Base-by-base conservation (phyloP, 805 yeast species). In the Ogataea degrootiae region DNA sequence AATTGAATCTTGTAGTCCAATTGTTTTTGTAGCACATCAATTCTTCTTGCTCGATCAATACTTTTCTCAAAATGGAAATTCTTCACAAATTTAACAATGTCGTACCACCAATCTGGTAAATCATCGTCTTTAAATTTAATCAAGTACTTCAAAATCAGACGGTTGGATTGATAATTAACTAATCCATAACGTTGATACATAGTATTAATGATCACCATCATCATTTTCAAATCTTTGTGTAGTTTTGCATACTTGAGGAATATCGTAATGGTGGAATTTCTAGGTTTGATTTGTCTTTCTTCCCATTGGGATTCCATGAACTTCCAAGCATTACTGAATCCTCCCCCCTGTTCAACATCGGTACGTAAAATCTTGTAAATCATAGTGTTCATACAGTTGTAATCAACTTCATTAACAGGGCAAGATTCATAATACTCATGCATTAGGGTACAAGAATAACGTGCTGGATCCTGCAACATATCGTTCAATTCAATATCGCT, bases 361-460 rank as follows among this genome's bases (percentile, higher is more conserved):
- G 23, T 42, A 21, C 22, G 9, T 17, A 43, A 22, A 12, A 29
- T 53, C 33, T 50, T 51, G 40, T 33, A 54, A n/a, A 64, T 43
- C 2, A 63, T 46, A 2, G 54, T 48, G 39, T 58, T 57, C 51
- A 63, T 52, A 19, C 61, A 55, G 15, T 51, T 56, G 17, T 39
- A 50, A 34, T 58, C 58, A 15, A 54, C 40, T 9, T 42, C 40
- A 22, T 42, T 41, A 6, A 22, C 17, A n/a, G 41, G 41, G 23
- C 38, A 42, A 6, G 23, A 29, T 8, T 50, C 34, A 41, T 46
- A 58, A 29, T 47, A 53, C n/a, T 46, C 46, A 19, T 42, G 23
- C 41, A 63, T 43, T 12, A 50, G 35, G 14, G 50, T 47, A 2
- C 47, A 23, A 4, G 54, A 17, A 1, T 43, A 36, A 8, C 44